Percentiles rank a stretch among this genome's conserved stretches.
phyloP scores from a whole-genome alignment of 768 basidiomycete genomes.

The Rhizopogon vesiculosus region DNA sequence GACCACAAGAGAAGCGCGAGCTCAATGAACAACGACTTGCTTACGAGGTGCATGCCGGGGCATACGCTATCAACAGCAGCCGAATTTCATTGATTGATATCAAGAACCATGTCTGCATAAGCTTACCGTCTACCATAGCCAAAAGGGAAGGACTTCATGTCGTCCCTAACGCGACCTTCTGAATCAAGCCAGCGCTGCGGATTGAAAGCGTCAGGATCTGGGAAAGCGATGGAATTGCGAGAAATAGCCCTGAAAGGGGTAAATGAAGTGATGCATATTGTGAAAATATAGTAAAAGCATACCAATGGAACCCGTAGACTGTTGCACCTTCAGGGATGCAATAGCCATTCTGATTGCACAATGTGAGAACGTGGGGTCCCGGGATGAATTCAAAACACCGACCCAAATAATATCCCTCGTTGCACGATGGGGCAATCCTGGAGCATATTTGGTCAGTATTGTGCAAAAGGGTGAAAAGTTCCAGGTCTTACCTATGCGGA shows the following conservation, averaged over 20 bases:
- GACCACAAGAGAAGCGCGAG: slow-evolving; percentile 59
- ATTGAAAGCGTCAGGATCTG: slow-evolving; percentile 48
- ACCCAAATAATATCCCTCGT: slow-evolving; percentile 54
- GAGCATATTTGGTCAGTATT: slow-evolving; percentile 15
- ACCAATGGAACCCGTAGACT: slow-evolving; percentile 18
- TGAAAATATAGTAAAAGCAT: not conserved
- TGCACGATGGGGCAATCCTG: slow-evolving; percentile 55
- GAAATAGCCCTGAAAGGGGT: slow-evolving; percentile 34
- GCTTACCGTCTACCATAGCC: slow-evolving; percentile 38
- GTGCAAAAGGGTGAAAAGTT: not conserved
- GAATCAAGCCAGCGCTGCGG: slow-evolving; percentile 44
- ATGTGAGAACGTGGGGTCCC: slow-evolving; percentile 16
- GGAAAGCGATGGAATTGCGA: slow-evolving; percentile 47
- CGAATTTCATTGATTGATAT: not conserved
- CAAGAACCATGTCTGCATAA: not conserved
- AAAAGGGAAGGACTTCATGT: slow-evolving; percentile 42
- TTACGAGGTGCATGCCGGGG: slow-evolving; percentile 46
- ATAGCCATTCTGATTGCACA: slow-evolving; percentile 15
- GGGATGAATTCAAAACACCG: not conserved
- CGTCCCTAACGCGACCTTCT: slow-evolving; percentile 38
- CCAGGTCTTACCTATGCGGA: slow-evolving; percentile 10
- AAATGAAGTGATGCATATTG: not conserved
- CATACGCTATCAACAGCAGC: slow-evolving; percentile 37
- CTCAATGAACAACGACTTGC: slow-evolving; percentile 52
- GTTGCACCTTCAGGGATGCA: slow-evolving; percentile 17